A percentile compares a stretch with the other conserved stretches of the same genome.
phyloP scores from a whole-genome alignment of 1,284 basidiomycete species.

The Meira nashicola region DNA sequence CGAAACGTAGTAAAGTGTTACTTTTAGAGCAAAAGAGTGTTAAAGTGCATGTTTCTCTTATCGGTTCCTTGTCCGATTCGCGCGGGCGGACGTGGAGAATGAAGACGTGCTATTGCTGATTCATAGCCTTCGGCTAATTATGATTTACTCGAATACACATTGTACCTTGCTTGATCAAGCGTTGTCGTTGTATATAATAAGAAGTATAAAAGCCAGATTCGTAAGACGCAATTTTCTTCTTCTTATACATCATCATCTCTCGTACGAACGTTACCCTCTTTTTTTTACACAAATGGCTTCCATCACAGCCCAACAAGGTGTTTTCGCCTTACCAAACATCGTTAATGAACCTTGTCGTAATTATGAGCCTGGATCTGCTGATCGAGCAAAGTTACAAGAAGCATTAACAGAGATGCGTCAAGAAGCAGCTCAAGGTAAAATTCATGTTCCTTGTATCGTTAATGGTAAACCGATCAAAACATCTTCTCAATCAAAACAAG shows the following conservation, averaged over 20 bases:
- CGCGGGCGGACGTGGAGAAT: too few relatives aligned
- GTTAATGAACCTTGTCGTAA: slow-evolving; percentile 55
- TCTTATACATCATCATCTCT: slow-evolving; percentile 1
- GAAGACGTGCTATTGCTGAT: too few relatives aligned
- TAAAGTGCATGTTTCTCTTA: too few relatives aligned
- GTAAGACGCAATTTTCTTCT: too few relatives aligned
- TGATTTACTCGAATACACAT: too few relatives aligned
- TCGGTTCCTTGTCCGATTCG: too few relatives aligned
- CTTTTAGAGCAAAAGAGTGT: too few relatives aligned
- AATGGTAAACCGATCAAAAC: slow-evolving; percentile 85
- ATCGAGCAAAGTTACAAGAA: slow-evolving; percentile 70
- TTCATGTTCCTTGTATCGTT: slow-evolving; percentile 74
- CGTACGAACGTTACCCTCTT: neutral
- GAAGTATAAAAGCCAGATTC: too few relatives aligned
- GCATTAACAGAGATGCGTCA: slow-evolving; percentile 76
- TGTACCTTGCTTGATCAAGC: too few relatives aligned
- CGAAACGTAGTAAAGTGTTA: too few relatives aligned
- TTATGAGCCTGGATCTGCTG: slow-evolving; percentile 75
- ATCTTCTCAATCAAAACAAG: slow-evolving; percentile 61
- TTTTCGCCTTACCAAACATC: slow-evolving; percentile 40
- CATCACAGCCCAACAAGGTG: slow-evolving; percentile 17
- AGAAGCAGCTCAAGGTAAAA: slow-evolving; percentile 70
- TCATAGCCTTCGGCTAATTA: too few relatives aligned
- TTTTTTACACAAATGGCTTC: neutral
- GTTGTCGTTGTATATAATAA: too few relatives aligned